Evolutionary conservation across 306 rosid species (phyloP), one percentile per base, ranked within the genome.

Genomic region (Casuarina equisetifolia): DNA sequence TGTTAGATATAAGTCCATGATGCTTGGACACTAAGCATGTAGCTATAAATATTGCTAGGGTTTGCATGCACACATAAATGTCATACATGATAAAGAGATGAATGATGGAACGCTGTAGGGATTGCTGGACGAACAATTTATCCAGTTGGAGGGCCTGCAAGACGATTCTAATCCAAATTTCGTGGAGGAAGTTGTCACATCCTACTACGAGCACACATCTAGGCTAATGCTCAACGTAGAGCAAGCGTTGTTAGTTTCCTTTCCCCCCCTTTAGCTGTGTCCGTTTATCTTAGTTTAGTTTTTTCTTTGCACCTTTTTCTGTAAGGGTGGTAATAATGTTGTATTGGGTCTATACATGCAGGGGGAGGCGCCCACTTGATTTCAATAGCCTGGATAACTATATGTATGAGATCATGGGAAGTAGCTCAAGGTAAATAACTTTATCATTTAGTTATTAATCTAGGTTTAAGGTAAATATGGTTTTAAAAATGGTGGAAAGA

Each of bases 401-500:
- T 15, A 89, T 94, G 92, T 97, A 94, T 76, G 94, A 94, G 73
- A 82, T 94, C 82, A 94, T 82, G 80, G 98, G 97, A 85, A 94
- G 97, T 80, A 94, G 96, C 87, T 86, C 98, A 79, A 94, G 97
- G 97, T 91, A 85, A 69, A 32, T 25, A 25, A 25, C 32, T 25
- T 25, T 25, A 25, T 25, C 1, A 25, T 25, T 25, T 25, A 25
- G 32, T 25, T 25, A 25, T 25, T 25, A 25, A 25, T 25, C 32
- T 0, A 25, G 32, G 32, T 25, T 25, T 1, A 25, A 25, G 32
- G 32, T 4, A 39, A 19, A 17, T 69, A 48, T 48, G 3, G 2
- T 46, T 8, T 4, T 6, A 46, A 46, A 6, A 17, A 3, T 63
- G n/a, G 42, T 9, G 55, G 67, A 20, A 55, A 77, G 16, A 25